Evolutionary conservation across 306 rosid genomes (phyloP).

Genomic region (Sophora flavescens): DNA sequence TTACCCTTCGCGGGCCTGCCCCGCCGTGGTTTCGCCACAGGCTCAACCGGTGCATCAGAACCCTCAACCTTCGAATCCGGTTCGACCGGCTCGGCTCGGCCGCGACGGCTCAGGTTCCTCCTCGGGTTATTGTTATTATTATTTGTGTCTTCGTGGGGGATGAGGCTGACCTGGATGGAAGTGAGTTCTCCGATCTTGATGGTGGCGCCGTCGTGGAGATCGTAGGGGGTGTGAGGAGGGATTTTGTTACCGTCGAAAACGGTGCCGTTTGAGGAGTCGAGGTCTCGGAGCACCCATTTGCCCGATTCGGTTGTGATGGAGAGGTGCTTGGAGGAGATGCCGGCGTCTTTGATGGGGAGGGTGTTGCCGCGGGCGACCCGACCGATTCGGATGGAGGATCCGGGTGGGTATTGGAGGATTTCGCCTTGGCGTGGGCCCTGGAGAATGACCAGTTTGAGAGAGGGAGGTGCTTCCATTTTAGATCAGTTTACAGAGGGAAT

Average conservation of each 20-base stretch:
- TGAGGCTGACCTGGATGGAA: slow-evolving; percentile 56
- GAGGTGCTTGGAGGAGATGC: slow-evolving; percentile 83
- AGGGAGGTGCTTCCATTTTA: slow-evolving; percentile 55
- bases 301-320: slow-evolving; percentile 49
- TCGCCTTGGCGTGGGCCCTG: slow-evolving; percentile 78
- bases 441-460: slow-evolving; percentile 58
- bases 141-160: slow-evolving; percentile 30
- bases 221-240: slow-evolving; percentile 51
- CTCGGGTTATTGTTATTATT: slow-evolving; percentile 14
- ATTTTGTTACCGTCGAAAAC: slow-evolving; percentile 56
- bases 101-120: slow-evolving; percentile 64
- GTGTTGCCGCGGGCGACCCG: slow-evolving; percentile 74
- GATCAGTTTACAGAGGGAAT: neutral
- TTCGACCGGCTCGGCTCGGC: neutral
- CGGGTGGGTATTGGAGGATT: slow-evolving; percentile 59
- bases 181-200: slow-evolving; percentile 77
- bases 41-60: slow-evolving; percentile 2
- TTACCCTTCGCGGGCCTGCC: neutral
- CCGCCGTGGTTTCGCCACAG: neutral
- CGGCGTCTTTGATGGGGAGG: slow-evolving; percentile 71
- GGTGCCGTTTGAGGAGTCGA: slow-evolving; percentile 85
- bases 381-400: slow-evolving; percentile 64
- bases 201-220: slow-evolving; percentile 55
- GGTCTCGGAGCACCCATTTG: slow-evolving; percentile 74
- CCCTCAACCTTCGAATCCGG: neutral